These are phyloP conservation scores for Oryza longistaminata DNA, from an alignment of 176 grass and related monocot genomes.

Conservation along the genomic window DNA sequence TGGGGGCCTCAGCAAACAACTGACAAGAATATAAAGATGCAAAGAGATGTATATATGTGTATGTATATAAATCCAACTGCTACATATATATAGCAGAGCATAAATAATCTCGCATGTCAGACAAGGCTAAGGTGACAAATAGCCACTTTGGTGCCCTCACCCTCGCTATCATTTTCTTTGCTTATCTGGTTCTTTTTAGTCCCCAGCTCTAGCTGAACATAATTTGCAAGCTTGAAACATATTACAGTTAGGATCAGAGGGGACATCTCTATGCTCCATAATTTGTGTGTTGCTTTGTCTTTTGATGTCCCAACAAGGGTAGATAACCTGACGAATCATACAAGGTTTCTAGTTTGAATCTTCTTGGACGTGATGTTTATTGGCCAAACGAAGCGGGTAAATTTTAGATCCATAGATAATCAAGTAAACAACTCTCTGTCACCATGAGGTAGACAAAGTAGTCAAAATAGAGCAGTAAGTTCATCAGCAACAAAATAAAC, in stretches of 20 bases:
- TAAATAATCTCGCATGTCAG: neutral
- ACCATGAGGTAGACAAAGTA: neutral
- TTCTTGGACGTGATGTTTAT: slow-evolving; percentile 38
- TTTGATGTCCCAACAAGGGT: slow-evolving; percentile 36
- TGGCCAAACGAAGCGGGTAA: neutral
- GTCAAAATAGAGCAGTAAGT: neutral
- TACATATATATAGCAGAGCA: slow-evolving; percentile 1
- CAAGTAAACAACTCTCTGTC: neutral
- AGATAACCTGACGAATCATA: slow-evolving; percentile 15
- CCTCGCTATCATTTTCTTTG: neutral
- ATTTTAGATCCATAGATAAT: neutral
- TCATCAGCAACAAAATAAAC: neutral
- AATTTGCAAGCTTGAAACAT: neutral
- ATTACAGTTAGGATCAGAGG: slow-evolving; percentile 18
- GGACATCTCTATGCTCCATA: slow-evolving; percentile 33
- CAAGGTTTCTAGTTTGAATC: neutral
- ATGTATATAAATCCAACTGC: slow-evolving; percentile 3
- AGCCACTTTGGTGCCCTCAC: slow-evolving; percentile 35
- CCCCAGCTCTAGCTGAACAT: slow-evolving; percentile 5
- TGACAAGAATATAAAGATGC: slow-evolving; percentile 54
- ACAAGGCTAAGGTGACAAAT: slow-evolving; percentile 37
- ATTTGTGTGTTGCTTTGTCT: slow-evolving; percentile 2
- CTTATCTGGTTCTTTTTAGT: neutral
- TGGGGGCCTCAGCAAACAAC: slow-evolving; percentile 35
- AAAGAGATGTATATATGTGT: slow-evolving; percentile 7